phyloP scores from a whole-genome alignment of 2,329 filamentous ascomycete genomes.

The Camillea tinctor region DNA sequence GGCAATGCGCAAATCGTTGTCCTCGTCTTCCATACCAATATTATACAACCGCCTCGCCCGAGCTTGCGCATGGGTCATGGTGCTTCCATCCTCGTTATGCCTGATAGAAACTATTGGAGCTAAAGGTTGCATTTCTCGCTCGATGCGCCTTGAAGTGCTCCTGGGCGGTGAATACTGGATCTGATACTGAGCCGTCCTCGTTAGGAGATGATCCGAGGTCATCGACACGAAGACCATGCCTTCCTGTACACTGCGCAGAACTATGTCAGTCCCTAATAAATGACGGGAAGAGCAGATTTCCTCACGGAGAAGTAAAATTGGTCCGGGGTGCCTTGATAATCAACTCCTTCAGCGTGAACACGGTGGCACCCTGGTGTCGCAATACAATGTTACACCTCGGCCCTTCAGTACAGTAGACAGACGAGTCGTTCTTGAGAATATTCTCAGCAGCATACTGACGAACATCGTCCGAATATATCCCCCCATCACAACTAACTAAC shows the following conservation, averaged over 20 bases:
- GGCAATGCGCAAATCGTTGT: constrained; percentile 46
- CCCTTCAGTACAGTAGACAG: constrained; percentile 88
- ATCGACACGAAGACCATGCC: constrained; percentile 91
- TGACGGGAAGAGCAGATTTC: constrained; percentile 23
- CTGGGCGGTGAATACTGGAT: constrained; percentile 57
- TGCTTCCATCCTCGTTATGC: constrained; percentile 52
- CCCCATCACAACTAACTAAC: constrained; percentile 85
- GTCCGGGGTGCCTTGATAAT: constrained; percentile 81
- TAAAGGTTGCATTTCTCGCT: constrained; percentile 29
- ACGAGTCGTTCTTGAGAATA: constrained; percentile 76
- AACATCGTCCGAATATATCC: constrained; percentile 63
- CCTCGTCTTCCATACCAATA: constrained; percentile 42
- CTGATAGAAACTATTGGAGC: constrained; percentile 49
- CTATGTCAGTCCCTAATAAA: constrained; percentile 33
- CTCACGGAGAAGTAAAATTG: constrained; percentile 85
- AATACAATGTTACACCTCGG: constrained; percentile 84
- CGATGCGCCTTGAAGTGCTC: constrained; percentile 22
- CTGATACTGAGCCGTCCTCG: constrained; percentile 71
- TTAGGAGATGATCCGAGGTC: constrained; percentile 73
- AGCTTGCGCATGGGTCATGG: constrained; percentile 43
- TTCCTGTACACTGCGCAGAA: constrained; percentile 68
- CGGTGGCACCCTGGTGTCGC: constrained; percentile 73
- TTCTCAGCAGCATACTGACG: constrained; percentile 69
- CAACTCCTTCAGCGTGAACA: constrained; percentile 81
- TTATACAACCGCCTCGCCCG: constrained; percentile 46